Base-by-base conservation (phyloP, 805 yeast species). In the Lipomyces japonicus region DNA sequence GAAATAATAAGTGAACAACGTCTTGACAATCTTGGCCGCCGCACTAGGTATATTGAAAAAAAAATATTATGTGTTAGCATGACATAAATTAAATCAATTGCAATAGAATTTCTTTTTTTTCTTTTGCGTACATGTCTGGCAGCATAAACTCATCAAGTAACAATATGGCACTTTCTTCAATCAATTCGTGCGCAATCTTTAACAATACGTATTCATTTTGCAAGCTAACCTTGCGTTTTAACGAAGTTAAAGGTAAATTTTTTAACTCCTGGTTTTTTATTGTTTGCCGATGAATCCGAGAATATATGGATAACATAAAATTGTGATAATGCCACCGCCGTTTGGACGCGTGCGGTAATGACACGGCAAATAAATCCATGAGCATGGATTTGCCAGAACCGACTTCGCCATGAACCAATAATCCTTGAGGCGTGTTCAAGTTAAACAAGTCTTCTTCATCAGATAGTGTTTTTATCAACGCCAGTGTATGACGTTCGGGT, bases 371-470 rank as follows among this genome's bases (percentile, higher is more conserved):
- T 19, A 84, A 76, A 58, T 83, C 88, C 78, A 84, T 77, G 42
- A 84, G 64, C 82, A 84, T 77, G 1, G 86, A 79, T 61, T 84
- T 84, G 1, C 90, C 90, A 57, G 85, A 79, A 0, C 90, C 90
- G 59, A 64, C 67, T 34, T 62, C 68, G 7, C 67, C 68, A 32
- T 64, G 55, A 3, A 64, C 85, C 86, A 64, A 78, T 3, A 84
- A 65, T 0, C 90, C 90, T 49, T 76, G 82, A 0, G 89, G 89
- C 0, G 85, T 72, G 1, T 76, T 71, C 48, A 79, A 70, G 46
- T 76, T 70, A 3, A 65, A 59, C 28, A 82, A 62, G 55, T 80
- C 84, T 50, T 81, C 85, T 55, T 82, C 86, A 60, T 81, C 84
- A 0, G 79, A 71, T 21, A 84, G 61, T 7, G 73, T 72, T 50